phyloP scores from a whole-genome alignment of 768 basidiomycete species.

The Suillus bovinus region DNA sequence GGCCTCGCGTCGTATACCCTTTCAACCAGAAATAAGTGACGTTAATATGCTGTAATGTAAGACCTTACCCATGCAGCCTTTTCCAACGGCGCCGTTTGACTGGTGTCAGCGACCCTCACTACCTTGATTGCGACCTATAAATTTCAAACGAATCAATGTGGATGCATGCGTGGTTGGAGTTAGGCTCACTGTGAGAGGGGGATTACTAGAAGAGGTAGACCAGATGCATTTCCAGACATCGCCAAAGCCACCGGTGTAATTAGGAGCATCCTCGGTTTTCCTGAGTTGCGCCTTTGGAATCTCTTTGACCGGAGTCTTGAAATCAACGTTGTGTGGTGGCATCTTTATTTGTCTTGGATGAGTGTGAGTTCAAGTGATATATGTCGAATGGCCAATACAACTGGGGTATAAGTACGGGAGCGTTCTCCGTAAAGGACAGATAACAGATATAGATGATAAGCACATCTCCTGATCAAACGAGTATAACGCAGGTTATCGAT shows the following conservation, averaged over 20 bases:
- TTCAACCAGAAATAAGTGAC: background rate
- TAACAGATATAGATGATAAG: background rate
- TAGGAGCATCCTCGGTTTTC: background rate
- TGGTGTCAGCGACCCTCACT: background rate
- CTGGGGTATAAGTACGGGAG: background rate
- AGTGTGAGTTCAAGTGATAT: background rate
- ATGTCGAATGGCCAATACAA: background rate
- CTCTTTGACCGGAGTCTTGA: background rate
- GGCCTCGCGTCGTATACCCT: slow-evolving; percentile 32
- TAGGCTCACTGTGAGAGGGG: background rate
- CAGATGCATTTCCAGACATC: slow-evolving; percentile 2
- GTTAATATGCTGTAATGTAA: background rate
- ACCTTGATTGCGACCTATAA: background rate
- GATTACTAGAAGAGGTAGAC: background rate
- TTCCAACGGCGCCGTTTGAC: background rate
- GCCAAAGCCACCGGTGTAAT: background rate
- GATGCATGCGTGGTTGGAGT: background rate
- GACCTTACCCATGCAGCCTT: background rate
- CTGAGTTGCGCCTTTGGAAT: background rate
- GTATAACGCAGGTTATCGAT: background rate
- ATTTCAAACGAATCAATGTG: background rate
- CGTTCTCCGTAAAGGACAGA: background rate
- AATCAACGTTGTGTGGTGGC: background rate
- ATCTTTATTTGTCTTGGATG: background rate
- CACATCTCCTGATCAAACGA: too few relatives aligned